Conservation (phyloP, 2,329 filamentous ascomycete genomes). For the Coniella lustricola region DNA sequence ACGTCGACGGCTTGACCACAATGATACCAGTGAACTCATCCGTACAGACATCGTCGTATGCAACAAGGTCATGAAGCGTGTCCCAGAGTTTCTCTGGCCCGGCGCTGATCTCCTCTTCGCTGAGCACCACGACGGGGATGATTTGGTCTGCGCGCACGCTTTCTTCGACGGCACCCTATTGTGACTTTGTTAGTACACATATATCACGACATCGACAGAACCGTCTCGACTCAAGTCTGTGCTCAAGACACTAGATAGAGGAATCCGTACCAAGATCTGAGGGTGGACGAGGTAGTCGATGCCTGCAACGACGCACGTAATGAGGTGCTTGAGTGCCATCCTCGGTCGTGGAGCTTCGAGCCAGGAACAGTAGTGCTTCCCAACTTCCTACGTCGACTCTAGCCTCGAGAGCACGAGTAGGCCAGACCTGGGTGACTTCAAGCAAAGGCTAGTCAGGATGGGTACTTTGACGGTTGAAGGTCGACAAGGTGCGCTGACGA, state of each 20-base stretch:
- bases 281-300: constrained; percentile 34
- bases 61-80: constrained; percentile 26
- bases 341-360: background rate
- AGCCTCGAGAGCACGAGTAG: too few species aligned
- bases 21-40: constrained; percentile 32
- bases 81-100: constrained; percentile 26
- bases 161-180: constrained; percentile 33
- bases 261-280: constrained; percentile 30
- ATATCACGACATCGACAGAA: too few species aligned
- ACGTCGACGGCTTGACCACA: constrained; percentile 29
- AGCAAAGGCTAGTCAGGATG: too few species aligned
- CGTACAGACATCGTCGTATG: constrained; percentile 32
- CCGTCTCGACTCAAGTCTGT: too few species aligned
- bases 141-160: constrained; percentile 34
- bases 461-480: too few species aligned
- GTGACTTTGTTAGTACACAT: background rate
- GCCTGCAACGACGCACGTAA: constrained; percentile 29
- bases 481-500: too few species aligned
- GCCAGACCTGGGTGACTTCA: too few species aligned
- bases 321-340: constrained; percentile 15
- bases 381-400: too few species aligned
- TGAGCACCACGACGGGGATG: constrained; percentile 33
- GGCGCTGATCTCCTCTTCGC: constrained; percentile 29
- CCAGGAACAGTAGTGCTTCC: background rate
- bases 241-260: too few species aligned